Evolutionary conservation across 2,329 filamentous ascomycete genomes (phyloP).

Genomic region (Hymenoscyphus linearis): DNA sequence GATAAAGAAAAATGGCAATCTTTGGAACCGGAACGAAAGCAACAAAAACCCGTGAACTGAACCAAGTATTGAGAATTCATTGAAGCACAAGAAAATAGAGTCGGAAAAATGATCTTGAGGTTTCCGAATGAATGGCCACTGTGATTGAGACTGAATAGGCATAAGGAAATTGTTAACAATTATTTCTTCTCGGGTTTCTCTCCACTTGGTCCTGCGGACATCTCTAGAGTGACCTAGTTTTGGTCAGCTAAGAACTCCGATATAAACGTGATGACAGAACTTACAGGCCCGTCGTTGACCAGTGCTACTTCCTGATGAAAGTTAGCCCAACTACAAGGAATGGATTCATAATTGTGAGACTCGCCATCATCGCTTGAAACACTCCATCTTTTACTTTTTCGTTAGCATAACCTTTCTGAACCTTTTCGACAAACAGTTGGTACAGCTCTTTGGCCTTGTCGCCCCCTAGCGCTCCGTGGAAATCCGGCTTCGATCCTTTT

Average conservation of each 20-base stretch:
- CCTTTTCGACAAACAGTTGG: constrained; percentile 72
- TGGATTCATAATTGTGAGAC: no score
- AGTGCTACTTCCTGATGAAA: constrained; percentile 64
- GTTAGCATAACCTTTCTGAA: constrained; percentile 64
- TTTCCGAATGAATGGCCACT: not conserved
- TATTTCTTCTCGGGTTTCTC: not conserved
- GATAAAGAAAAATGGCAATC: not conserved
- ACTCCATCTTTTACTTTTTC: constrained; percentile 89
- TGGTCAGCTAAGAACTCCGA: constrained; percentile 2
- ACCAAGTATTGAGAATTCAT: no score
- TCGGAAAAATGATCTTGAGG: not conserved
- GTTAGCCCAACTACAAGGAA: not conserved
- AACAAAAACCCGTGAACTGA: no score
- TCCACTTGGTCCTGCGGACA: constrained; percentile 21
- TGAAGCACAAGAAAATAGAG: not conserved
- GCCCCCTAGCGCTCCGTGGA: constrained; percentile 78
- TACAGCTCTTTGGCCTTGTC: constrained; percentile 78
- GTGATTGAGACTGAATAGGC: not conserved
- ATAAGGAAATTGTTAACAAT: not conserved
- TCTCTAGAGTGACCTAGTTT: constrained; percentile 29
- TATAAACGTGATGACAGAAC: constrained; percentile 16
- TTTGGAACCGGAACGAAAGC: no score
- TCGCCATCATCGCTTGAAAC: constrained; percentile 97
- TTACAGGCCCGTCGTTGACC: constrained; percentile 75
- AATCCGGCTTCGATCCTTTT: constrained; percentile 93